Base-by-base conservation (phyloP, 2,329 filamentous ascomycete species). In the Trichoderma asperellum region DNA sequence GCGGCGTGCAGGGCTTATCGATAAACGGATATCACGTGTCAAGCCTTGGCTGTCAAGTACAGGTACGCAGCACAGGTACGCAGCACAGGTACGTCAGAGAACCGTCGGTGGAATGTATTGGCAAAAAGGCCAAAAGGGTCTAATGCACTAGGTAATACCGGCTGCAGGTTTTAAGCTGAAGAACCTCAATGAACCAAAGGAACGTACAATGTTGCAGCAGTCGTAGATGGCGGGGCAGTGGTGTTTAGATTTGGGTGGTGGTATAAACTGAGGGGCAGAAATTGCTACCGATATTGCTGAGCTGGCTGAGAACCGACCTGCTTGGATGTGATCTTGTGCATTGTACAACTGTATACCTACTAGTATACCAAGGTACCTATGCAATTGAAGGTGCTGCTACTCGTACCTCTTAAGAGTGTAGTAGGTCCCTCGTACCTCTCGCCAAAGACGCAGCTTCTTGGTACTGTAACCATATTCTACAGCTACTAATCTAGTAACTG, bases 11-110 rank as follows among this genome's bases (percentile, higher is more conserved):
- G 16, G 35, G 0, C 57, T 70, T 70, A 70, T 70, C 68, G 68
- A 70, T 70, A 70, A 52, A 37, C 0, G 0, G 3, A 24, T 10
- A 70, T 70, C 68, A 70, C 68, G 68, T 70, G 68, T 43, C 57
- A 60, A 1, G 24, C 55, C n/a, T 56, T 43, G 37, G 27, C 12
- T 16, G 10, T 6, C 6, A 49, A 52, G 27, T 18, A 47, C 47
- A 27, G 34, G 32, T 35, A 58, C 32, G 29, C 55, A 64, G 60
- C 55, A 6, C 24, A 37, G 14, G 18, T 65, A 65, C 62, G 47
- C n/a, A 64, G 60, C 55, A 6, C 24, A 37, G 14, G 18, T 65
- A 65, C 62, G 47, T 49, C 18, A 21, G 47, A 24, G 16, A 43
- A 49, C n/a, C n/a, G 35, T 57, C 62, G 47, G 58, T 52, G 58